These are phyloP conservation scores for Blastobotrys indianensis DNA, from an alignment of 1,139 yeast species.

Conservation along the genomic window DNA sequence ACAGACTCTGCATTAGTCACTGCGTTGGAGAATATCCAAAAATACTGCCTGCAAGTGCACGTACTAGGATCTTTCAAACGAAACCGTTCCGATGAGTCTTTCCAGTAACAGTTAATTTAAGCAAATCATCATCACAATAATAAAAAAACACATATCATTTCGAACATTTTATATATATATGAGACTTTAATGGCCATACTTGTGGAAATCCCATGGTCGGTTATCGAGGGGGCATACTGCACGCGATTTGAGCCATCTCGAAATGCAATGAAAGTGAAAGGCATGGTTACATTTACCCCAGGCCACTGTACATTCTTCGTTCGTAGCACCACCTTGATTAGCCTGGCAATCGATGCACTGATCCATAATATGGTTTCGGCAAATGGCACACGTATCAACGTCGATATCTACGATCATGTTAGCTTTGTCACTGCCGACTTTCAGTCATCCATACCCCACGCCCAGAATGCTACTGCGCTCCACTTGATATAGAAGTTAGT, in stretches of 20 bases:
- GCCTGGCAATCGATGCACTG: slow-evolving; percentile 97
- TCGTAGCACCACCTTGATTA: slow-evolving; percentile 59
- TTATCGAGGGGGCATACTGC: slow-evolving; percentile 96
- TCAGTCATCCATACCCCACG: slow-evolving; percentile 65
- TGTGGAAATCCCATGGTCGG: slow-evolving; percentile 82
- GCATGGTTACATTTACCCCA: slow-evolving; percentile 97
- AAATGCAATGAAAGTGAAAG: slow-evolving; percentile 91
- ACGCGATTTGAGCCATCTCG: slow-evolving; percentile 95
- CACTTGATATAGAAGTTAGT: slow-evolving; percentile 43
- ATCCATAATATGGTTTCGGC: slow-evolving; percentile 97
- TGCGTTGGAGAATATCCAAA: slow-evolving; percentile 18
- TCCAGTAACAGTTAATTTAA: background rate
- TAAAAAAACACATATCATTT: background rate
- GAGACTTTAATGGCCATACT: slow-evolving; percentile 51
- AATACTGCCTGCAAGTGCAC: slow-evolving; percentile 17
- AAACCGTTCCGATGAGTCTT: slow-evolving; percentile 2
- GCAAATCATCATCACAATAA: background rate
- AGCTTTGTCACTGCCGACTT: background rate
- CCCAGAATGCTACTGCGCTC: slow-evolving; percentile 99
- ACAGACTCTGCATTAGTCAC: slow-evolving; percentile 15
- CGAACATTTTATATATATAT: background rate
- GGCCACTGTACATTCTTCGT: slow-evolving; percentile 86
- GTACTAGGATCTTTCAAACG: slow-evolving; percentile 21
- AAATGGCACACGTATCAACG: slow-evolving; percentile 96
- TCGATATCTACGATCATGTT: slow-evolving; percentile 48